A percentile compares a stretch with the other conserved stretches of the same genome.
These are phyloP conservation scores for Luffa aegyptiaca DNA, from an alignment of 306 rosid species.

Conservation along the genomic window DNA sequence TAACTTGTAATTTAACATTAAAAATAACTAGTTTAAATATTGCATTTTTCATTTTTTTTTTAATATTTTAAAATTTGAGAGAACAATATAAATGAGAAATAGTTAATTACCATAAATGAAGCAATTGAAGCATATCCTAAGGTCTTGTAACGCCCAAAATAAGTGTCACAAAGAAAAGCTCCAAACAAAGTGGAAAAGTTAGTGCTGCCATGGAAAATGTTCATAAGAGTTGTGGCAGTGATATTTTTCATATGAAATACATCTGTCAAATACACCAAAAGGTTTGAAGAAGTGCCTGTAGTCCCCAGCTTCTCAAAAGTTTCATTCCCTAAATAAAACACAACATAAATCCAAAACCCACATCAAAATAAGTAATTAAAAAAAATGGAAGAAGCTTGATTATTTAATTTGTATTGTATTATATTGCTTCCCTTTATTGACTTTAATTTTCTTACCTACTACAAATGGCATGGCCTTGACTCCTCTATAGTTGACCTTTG, in stretches of 20 bases:
- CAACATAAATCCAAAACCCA: background rate
- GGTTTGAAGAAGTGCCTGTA: slow-evolving; percentile 53
- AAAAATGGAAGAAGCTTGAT: background rate
- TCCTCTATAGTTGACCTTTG: slow-evolving; percentile 45
- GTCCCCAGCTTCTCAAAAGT: slow-evolving; percentile 84
- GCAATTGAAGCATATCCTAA: slow-evolving; percentile 43
- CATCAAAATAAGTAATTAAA: background rate
- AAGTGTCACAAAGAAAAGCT: slow-evolving; percentile 63
- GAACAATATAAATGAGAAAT: too few species aligned
- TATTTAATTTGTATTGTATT: too few species aligned
- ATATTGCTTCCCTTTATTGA: background rate
- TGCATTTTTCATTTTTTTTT: too few species aligned
- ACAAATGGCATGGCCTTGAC: slow-evolving; percentile 86
- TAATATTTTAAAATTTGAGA: too few species aligned
- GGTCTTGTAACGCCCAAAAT: slow-evolving; percentile 73
- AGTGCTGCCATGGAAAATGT: slow-evolving; percentile 64
- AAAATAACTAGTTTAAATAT: too few species aligned
- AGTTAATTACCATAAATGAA: slow-evolving; percentile 42
- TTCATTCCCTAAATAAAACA: slow-evolving; percentile 56
- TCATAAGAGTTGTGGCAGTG: slow-evolving; percentile 51
- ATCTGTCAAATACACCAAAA: slow-evolving; percentile 60
- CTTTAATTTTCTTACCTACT: slow-evolving; percentile 43
- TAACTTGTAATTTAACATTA: too few species aligned
- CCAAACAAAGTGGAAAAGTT: slow-evolving; percentile 70
- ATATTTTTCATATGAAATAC: slow-evolving; percentile 63